These are phyloP conservation scores for Aspergillus ellipticus DNA, from an alignment of 495 filamentous ascomycete genomes.

Conservation along the genomic window DNA sequence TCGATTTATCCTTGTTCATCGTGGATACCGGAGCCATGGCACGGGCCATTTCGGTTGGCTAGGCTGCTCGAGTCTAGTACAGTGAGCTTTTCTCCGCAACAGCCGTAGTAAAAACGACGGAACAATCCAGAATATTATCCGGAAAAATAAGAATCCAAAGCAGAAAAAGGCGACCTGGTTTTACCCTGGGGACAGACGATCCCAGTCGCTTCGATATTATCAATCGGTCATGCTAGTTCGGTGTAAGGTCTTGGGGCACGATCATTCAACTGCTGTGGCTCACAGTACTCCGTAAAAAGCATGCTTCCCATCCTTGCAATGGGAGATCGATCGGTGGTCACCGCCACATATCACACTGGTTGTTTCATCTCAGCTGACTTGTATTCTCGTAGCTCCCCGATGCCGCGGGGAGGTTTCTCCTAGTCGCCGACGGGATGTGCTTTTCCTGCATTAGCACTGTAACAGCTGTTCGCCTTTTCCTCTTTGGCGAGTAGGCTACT, in stretches of 20 bases:
- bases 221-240: background rate
- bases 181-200: background rate
- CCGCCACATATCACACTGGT: conserved; percentile 2
- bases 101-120: background rate
- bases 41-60: conserved; percentile 1
- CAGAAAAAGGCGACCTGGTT: background rate
- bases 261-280: background rate
- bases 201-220: background rate
- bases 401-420: background rate
- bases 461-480: conserved; percentile 6
- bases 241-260: background rate
- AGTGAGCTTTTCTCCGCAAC: background rate
- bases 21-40: background rate
- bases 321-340: background rate
- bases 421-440: conserved; percentile 1
- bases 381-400: conserved; percentile 2
- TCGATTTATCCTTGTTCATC: background rate
- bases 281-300: background rate
- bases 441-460: conserved; percentile 18
- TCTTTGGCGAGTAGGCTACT: conserved; percentile 15
- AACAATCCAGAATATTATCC: background rate
- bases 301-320: background rate
- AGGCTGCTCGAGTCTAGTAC: background rate
- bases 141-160: background rate
- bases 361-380: conserved; percentile 7